phyloP scores from a whole-genome alignment of 768 basidiomycete species.

The Mycena vitilis region DNA sequence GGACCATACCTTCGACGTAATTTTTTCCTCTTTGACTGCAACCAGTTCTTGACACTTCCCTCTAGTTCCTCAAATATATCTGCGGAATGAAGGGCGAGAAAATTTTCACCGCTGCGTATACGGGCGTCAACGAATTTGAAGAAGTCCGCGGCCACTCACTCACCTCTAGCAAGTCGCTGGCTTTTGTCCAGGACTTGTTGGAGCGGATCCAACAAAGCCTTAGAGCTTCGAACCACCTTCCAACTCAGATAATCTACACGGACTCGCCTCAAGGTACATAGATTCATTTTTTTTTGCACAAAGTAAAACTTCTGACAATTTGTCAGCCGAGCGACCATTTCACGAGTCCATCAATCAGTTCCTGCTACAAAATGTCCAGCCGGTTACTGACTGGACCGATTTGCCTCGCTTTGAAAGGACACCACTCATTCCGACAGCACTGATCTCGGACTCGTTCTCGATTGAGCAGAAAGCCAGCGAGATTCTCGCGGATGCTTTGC shows the following conservation, averaged over 20 bases:
- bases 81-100: not conserved
- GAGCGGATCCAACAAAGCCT: not conserved
- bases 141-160: not conserved
- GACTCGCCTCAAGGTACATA: not conserved
- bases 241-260: not conserved
- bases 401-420: not conserved
- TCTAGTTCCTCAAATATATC: not conserved
- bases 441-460: not conserved
- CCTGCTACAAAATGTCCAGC: not conserved
- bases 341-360: constrained; percentile 12
- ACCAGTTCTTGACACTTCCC: not conserved
- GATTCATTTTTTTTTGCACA: not conserved
- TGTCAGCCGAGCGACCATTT: constrained; percentile 11
- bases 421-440: too few species aligned
- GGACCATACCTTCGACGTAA: constrained; percentile 20
- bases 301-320: not conserved
- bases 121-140: not conserved
- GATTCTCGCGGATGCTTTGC: not conserved
- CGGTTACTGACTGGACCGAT: constrained; percentile 4
- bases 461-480: not conserved
- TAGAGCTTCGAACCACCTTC: not conserved
- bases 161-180: not conserved
- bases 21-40: not conserved
- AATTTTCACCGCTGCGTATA: not conserved
- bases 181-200: not conserved